phyloP scores from a whole-genome alignment of 306 rosid species.

The Cicer cuneatum region DNA sequence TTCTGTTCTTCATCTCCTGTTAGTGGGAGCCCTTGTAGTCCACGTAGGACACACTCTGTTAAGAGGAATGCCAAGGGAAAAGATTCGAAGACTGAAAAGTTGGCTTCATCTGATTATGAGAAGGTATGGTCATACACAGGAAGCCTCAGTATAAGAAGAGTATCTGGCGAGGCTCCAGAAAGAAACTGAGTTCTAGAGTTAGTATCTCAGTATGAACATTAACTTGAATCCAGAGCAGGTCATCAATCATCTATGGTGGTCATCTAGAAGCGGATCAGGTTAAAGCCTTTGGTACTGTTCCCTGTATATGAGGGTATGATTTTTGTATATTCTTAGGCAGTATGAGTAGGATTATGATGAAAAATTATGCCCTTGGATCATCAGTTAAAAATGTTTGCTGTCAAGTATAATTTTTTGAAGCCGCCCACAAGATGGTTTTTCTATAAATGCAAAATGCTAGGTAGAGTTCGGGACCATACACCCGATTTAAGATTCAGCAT shows the following conservation, averaged over 20 bases:
- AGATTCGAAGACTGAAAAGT: constrained; percentile 54
- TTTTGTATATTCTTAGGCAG: constrained; percentile 59
- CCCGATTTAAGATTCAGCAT: constrained; percentile 17
- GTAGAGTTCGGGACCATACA: constrained; percentile 3
- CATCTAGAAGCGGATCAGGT: constrained; percentile 42
- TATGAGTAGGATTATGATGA: constrained; percentile 51
- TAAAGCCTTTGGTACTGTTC: constrained; percentile 31
- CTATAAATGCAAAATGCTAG: constrained; percentile 27
- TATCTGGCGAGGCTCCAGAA: constrained; percentile 77
- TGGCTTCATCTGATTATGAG: constrained; percentile 60
- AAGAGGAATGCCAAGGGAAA: constrained; percentile 49
- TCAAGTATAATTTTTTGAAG: constrained; percentile 37
- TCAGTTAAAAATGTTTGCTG: constrained; percentile 30
- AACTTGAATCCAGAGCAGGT: background rate
- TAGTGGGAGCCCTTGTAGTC: constrained; percentile 85
- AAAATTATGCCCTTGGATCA: constrained; percentile 46
- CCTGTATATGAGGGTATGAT: constrained; percentile 50
- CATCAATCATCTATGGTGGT: background rate
- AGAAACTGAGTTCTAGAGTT: constrained; percentile 55
- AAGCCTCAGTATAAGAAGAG: constrained; percentile 75
- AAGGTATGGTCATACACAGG: constrained; percentile 83
- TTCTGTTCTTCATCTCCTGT: constrained; percentile 79
- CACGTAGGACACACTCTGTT: constrained; percentile 56
- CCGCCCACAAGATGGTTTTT: constrained; percentile 8
- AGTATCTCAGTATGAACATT: constrained; percentile 20